These are phyloP conservation scores for Agapanthus africanus DNA, from an alignment of 106 monocot genomes.

Conservation along the genomic window DNA sequence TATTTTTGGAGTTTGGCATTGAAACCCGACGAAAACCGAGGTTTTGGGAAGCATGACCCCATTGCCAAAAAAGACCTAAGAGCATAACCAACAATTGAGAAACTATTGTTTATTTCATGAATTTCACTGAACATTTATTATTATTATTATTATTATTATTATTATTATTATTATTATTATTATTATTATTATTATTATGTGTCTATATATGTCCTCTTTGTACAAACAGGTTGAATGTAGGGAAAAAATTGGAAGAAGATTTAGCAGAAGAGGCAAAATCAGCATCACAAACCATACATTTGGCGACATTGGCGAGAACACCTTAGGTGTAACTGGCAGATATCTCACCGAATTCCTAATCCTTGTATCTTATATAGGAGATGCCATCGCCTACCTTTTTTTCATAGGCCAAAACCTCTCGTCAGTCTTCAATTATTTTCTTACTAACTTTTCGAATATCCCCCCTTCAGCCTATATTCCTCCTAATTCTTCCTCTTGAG, in stretches of 20 bases:
- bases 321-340: constrained; percentile 52
- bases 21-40: too few relatives aligned
- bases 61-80: too few relatives aligned
- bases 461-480: constrained; percentile 52
- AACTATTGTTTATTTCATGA: neutral
- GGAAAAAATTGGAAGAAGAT: neutral
- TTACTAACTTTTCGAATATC: neutral
- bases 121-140: neutral
- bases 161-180: neutral
- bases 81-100: neutral
- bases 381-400: constrained; percentile 71
- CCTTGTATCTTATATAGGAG: constrained; percentile 59
- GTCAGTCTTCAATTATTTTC: constrained; percentile 32
- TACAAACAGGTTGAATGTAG: constrained; percentile 45
- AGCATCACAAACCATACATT: constrained; percentile 31
- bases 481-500: constrained; percentile 66
- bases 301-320: constrained; percentile 69
- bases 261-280: constrained; percentile 14
- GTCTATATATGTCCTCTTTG: constrained; percentile 50
- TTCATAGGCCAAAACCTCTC: constrained; percentile 87
- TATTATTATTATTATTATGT: neutral
- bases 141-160: neutral
- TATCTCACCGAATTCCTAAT: constrained; percentile 70
- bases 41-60: too few relatives aligned
- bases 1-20: too few relatives aligned